phyloP scores from a whole-genome alignment of 2,329 filamentous ascomycete species.

The Arachnopeziza araneosa region DNA sequence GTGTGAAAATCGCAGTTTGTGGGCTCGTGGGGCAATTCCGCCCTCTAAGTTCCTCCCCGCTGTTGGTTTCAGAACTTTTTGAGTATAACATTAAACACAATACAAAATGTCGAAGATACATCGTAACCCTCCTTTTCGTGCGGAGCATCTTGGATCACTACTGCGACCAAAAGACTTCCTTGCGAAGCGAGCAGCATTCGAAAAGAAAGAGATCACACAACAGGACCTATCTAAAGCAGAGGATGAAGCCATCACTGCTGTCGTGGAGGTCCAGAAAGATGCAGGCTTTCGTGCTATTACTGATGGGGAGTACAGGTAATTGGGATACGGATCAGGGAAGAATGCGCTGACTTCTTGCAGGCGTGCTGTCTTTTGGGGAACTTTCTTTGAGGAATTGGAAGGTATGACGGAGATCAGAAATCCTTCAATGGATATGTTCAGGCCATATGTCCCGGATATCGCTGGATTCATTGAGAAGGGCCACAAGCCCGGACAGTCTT shows the following conservation, averaged over 20 bases:
- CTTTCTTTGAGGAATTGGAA: conserved; percentile 24
- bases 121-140: conserved; percentile 47
- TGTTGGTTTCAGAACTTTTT: background rate
- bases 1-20: background rate
- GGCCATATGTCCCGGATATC: conserved; percentile 36
- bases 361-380: conserved; percentile 27
- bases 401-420: conserved; percentile 25
- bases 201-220: conserved; percentile 41
- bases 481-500: conserved; percentile 42
- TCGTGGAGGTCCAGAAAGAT: conserved; percentile 53
- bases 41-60: background rate
- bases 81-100: background rate
- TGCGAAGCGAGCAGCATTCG: conserved; percentile 47
- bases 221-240: conserved; percentile 44
- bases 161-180: conserved; percentile 54
- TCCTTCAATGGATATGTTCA: conserved; percentile 35
- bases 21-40: background rate
- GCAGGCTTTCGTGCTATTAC: conserved; percentile 51
- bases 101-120: conserved; percentile 12
- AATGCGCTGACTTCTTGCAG: conserved; percentile 8
- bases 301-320: conserved; percentile 49
- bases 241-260: conserved; percentile 51
- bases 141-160: conserved; percentile 60
- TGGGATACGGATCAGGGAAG: background rate
- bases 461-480: conserved; percentile 40